Conservation (phyloP, 192 early-diverging fungal species). For the Radiomyces spectabilis region DNA sequence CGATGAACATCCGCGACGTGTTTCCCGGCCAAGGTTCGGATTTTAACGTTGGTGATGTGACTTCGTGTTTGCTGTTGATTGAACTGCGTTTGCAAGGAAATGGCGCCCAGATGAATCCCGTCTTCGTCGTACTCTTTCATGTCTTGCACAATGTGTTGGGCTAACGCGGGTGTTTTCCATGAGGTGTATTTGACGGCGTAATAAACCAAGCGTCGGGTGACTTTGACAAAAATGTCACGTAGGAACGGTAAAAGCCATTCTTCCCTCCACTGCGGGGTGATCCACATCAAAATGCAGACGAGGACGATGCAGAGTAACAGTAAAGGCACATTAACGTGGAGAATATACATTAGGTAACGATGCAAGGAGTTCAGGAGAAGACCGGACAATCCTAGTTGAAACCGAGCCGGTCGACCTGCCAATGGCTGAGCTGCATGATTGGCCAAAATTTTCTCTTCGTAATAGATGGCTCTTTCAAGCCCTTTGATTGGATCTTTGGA, state of each 20-base stretch:
- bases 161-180: too few species aligned
- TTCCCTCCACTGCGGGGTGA: conserved; percentile 11
- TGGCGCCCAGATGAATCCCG: conserved; percentile 15
- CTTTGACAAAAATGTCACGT: neutral
- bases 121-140: conserved; percentile 14
- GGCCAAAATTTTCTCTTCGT: too few species aligned
- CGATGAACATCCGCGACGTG: conserved; percentile 20
- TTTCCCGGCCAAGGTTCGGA: conserved; percentile 14
- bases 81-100: conserved; percentile 10
- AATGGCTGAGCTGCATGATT: too few species aligned
- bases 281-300: conserved; percentile 18
- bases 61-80: conserved; percentile 6
- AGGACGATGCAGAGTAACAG: conserved; percentile 15
- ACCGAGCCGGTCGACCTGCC: too few species aligned
- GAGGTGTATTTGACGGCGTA: too few species aligned
- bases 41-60: neutral
- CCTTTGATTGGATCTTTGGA: too few species aligned
- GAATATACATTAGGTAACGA: too few species aligned
- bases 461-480: too few species aligned
- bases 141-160: too few species aligned
- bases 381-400: too few species aligned
- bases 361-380: too few species aligned
- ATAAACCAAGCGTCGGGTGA: neutral
- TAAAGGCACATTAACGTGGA: conserved; percentile 16
- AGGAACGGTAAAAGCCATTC: conserved; percentile 12